Evolutionary conservation across 257 asterid species (phyloP).

Genomic region (Knoxia roxburghii): DNA sequence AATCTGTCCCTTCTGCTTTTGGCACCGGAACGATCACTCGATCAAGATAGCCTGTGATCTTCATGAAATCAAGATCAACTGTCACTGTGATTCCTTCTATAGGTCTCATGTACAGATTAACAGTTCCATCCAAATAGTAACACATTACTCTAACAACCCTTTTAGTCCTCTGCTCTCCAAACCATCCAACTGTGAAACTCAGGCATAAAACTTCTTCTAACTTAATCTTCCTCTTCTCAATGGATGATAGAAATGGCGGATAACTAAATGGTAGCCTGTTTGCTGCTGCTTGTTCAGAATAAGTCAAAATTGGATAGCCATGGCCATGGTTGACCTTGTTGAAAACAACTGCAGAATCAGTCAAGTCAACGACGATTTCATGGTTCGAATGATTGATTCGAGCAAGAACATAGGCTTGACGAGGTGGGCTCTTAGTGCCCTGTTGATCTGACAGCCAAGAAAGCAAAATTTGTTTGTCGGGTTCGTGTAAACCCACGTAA

Average conservation of each 20-base stretch:
- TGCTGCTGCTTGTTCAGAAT: slow-evolving; percentile 39
- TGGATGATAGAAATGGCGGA: slow-evolving; percentile 43
- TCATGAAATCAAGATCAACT: slow-evolving; percentile 69
- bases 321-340: slow-evolving; percentile 34
- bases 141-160: slow-evolving; percentile 50
- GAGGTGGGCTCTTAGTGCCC: slow-evolving; percentile 17
- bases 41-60: slow-evolving; percentile 33
- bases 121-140: slow-evolving; percentile 55
- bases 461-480: slow-evolving; percentile 35
- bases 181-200: slow-evolving; percentile 53
- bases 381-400: slow-evolving; percentile 31
- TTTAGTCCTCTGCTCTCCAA: slow-evolving; percentile 39
- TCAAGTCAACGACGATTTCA: slow-evolving; percentile 42
- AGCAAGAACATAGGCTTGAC: slow-evolving; percentile 43
- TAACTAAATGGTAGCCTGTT: slow-evolving; percentile 28
- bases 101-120: slow-evolving; percentile 69
- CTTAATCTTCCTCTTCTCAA: slow-evolving; percentile 50
- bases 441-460: slow-evolving; percentile 21
- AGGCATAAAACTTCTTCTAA: slow-evolving; percentile 48
- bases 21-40: slow-evolving; percentile 52
- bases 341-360: slow-evolving; percentile 23
- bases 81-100: slow-evolving; percentile 54
- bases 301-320: slow-evolving; percentile 49
- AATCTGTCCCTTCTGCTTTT: slow-evolving; percentile 51
- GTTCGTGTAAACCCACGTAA: slow-evolving; percentile 67